Evolutionary conservation across 106 monocot species (phyloP).

Genomic region (Dendrobium chrysotoxum): DNA sequence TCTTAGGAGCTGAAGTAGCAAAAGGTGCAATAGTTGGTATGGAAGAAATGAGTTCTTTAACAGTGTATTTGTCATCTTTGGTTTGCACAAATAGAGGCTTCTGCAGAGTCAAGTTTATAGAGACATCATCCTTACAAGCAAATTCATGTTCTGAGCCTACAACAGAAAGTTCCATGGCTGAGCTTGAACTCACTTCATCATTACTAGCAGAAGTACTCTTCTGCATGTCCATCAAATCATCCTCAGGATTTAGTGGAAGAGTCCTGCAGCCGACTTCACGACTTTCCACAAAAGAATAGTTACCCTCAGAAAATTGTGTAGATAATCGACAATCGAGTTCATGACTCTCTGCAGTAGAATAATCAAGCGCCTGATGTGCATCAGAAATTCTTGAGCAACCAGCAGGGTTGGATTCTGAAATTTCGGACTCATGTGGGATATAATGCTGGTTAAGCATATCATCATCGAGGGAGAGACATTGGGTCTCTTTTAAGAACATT

Average conservation of each 20-base stretch:
- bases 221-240: constrained; percentile 27
- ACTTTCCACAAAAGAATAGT: constrained; percentile 16
- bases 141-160: constrained; percentile 52
- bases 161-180: constrained; percentile 43
- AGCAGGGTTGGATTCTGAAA: constrained; percentile 17
- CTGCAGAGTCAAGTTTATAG: constrained; percentile 12
- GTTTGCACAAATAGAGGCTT: constrained; percentile 7
- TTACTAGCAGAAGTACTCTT: constrained; percentile 39
- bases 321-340: not conserved
- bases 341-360: constrained; percentile 5
- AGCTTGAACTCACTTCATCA: constrained; percentile 34
- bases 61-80: constrained; percentile 51
- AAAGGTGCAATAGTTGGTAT: constrained; percentile 28
- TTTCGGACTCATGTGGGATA: constrained; percentile 9
- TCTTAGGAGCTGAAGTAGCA: constrained; percentile 24
- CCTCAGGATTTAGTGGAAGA: not conserved
- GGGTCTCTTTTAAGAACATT: constrained; percentile 13
- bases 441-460: not conserved
- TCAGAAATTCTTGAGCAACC: constrained; percentile 5
- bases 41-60: constrained; percentile 51
- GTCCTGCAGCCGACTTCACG: constrained; percentile 5
- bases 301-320: not conserved
- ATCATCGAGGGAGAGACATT: constrained; percentile 1
- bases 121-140: constrained; percentile 52
- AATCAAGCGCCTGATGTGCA: not conserved